phyloP scores from a whole-genome alignment of 495 filamentous ascomycete genomes.

The Darksidea phi region DNA sequence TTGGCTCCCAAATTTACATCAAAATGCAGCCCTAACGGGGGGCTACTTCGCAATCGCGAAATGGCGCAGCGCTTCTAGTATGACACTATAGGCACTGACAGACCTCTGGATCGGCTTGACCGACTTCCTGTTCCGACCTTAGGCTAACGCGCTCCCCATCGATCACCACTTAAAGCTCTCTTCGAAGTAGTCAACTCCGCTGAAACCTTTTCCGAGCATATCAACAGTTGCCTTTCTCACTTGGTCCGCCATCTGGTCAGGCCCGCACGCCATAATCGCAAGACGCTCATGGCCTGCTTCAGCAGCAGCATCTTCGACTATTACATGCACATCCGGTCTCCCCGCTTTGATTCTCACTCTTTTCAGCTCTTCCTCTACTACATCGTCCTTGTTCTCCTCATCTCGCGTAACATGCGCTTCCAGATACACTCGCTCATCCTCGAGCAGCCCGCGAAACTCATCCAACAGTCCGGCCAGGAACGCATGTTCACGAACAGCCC shows the following conservation, averaged over 20 bases:
- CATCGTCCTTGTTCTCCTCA: slow-evolving; percentile 6
- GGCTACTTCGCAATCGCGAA: too few species aligned
- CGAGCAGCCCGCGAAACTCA: slow-evolving; percentile 1
- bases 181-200: slow-evolving; percentile 29
- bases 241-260: slow-evolving; percentile 30
- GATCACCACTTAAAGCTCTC: slow-evolving; percentile 30
- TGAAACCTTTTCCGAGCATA: slow-evolving; percentile 11
- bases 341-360: slow-evolving; percentile 1
- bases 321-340: slow-evolving; percentile 14
- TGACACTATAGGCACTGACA: too few species aligned
- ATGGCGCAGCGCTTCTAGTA: too few species aligned
- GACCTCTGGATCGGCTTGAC: too few species aligned
- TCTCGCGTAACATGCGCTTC: slow-evolving; percentile 9
- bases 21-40: too few species aligned
- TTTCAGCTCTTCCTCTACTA: not conserved
- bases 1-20: too few species aligned
- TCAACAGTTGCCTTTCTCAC: slow-evolving; percentile 6
- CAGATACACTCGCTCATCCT: slow-evolving; percentile 14
- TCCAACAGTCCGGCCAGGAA: slow-evolving; percentile 1
- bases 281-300: slow-evolving; percentile 4
- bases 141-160: too few species aligned
- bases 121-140: too few species aligned
- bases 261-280: slow-evolving; percentile 30
- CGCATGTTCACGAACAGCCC: slow-evolving; percentile 24
- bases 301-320: not conserved